Conservation (phyloP, 1,139 yeast genomes). For the Dujonia santamariae region DNA sequence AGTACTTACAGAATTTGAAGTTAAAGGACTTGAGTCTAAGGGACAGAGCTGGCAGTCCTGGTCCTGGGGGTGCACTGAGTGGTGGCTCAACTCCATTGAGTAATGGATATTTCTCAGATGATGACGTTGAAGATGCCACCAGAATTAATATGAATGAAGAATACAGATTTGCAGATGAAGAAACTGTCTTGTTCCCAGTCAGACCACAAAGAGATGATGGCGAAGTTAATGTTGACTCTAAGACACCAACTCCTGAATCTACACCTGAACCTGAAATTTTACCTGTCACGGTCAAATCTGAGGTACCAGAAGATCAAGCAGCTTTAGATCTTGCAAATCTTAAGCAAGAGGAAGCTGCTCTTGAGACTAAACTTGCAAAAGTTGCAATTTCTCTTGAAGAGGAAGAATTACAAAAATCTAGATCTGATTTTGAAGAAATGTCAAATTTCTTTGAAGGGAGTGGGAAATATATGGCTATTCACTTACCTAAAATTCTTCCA, state of each 20-base stretch:
- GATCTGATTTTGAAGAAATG: conserved; percentile 25
- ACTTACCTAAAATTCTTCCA: conserved; percentile 71
- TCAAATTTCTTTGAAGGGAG: conserved; percentile 4
- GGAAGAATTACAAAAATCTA: conserved; percentile 30
- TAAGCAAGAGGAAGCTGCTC: conserved; percentile 9
- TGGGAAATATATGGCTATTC: conserved; percentile 52
- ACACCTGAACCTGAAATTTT: too few species aligned
- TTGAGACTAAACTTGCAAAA: conserved; percentile 29
- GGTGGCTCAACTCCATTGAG: conserved; percentile 7
- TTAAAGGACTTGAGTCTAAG: conserved; percentile 19
- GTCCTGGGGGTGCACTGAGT: conserved; percentile 13
- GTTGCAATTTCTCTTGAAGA: conserved; percentile 27
- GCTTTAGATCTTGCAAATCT: neutral
- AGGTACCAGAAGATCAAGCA: neutral
- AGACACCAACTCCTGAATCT: conserved; percentile 1
- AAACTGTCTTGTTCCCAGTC: conserved; percentile 42
- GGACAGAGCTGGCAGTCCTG: conserved; percentile 10
- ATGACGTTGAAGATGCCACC: conserved; percentile 34
- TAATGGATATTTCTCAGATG: conserved; percentile 19
- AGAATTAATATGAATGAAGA: conserved; percentile 63
- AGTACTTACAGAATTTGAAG: conserved; percentile 38
- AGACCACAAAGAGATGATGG: conserved; percentile 33
- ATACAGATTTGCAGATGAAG: conserved; percentile 48
- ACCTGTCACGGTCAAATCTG: neutral
- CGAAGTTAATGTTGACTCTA: neutral